Base-by-base conservation (phyloP, 1,284 basidiomycete species). In the Inonotus obliquus region DNA sequence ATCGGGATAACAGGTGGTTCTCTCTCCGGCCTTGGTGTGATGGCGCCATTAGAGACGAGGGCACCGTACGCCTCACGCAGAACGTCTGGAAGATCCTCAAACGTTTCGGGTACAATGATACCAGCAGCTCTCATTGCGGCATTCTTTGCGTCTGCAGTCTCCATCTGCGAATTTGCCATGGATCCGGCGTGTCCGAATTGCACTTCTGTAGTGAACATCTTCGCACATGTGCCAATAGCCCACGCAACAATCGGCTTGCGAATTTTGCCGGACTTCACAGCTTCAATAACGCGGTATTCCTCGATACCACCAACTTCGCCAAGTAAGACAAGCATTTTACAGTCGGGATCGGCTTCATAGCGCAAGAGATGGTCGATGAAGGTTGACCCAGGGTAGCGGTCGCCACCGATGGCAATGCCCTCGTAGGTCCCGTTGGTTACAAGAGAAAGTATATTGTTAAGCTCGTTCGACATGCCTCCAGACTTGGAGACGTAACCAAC, bases 401-500 rank as follows among this genome's bases (percentile, higher is more conserved):
- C 96, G 81, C 96, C 96, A 73, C 97, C 96, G 69, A 99, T 99
- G 74, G 96, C 96, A 73, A 99, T 96, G 83, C 96, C 96, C 83
- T 99, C 96, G 80, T 98, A 99, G 66, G 95, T 97, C 71, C 96
- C 97, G 80, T 99, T 96, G 74, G 96, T 98, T 74, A 92, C 89
- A 74, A 97, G 85, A 52, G 95, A 96, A 67, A 99, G 89, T 74
- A 99, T 99, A 83, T 98, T 99, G 91, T 99, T 98, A 70, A 99
- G 83, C 79, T 99, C 97, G 82, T 99, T 99, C 69, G 96, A 99
- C 97, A 99, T 99, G 76, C 97, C 96, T 69, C 96, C 96, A 13
- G 96, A 98, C 82, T 99, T 99, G 78, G 94, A 98, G 74, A 99
- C 96, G 78, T 98, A 98, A 72, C 94, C 96, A 70, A 99, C 93